These are phyloP conservation scores for Russula abietina DNA, from an alignment of 768 basidiomycete species.

Conservation along the genomic window DNA sequence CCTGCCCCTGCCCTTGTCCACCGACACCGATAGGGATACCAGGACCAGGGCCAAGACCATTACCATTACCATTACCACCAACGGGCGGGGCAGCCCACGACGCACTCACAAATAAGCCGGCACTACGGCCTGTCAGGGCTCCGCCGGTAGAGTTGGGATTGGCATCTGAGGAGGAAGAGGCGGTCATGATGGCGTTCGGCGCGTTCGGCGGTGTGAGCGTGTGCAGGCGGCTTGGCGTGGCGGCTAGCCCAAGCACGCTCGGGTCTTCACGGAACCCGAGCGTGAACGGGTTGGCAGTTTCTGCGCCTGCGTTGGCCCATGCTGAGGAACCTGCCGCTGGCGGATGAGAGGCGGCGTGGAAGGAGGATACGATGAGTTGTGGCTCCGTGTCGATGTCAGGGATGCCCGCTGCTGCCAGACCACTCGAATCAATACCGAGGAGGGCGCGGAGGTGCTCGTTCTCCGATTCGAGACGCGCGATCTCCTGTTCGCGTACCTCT, in stretches of 20 bases:
- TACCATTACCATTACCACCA: slow-evolving; percentile 12
- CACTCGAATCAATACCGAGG: slow-evolving; percentile 65
- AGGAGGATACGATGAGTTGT: slow-evolving; percentile 28
- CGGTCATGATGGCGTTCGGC: slow-evolving; percentile 24
- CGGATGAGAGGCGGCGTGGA: slow-evolving; percentile 4
- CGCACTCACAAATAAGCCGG: slow-evolving; percentile 19
- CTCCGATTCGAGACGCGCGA: slow-evolving; percentile 72
- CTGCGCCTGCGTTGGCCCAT: slow-evolving; percentile 25
- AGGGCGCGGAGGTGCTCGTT: slow-evolving; percentile 71
- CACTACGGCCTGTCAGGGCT: background rate
- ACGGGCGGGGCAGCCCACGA: slow-evolving; percentile 15
- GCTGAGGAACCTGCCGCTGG: slow-evolving; percentile 22
- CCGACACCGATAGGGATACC: background rate
- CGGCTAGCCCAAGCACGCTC: slow-evolving; percentile 23
- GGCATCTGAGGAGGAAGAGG: slow-evolving; percentile 15
- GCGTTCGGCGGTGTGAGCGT: slow-evolving; percentile 31
- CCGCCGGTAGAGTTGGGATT: slow-evolving; percentile 13
- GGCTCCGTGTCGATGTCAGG: slow-evolving; percentile 42
- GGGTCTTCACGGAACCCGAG: slow-evolving; percentile 21
- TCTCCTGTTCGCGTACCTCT: slow-evolving; percentile 80
- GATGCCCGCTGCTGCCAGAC: slow-evolving; percentile 44
- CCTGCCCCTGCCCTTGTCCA: background rate
- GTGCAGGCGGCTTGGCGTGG: slow-evolving; percentile 32
- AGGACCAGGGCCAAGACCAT: slow-evolving; percentile 8
- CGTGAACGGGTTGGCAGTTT: slow-evolving; percentile 29